A percentile compares a stretch with the other conserved stretches of the same genome.
Conservation (phyloP, 2,329 filamentous ascomycete genomes). For the Aspergillus ibericus region DNA sequence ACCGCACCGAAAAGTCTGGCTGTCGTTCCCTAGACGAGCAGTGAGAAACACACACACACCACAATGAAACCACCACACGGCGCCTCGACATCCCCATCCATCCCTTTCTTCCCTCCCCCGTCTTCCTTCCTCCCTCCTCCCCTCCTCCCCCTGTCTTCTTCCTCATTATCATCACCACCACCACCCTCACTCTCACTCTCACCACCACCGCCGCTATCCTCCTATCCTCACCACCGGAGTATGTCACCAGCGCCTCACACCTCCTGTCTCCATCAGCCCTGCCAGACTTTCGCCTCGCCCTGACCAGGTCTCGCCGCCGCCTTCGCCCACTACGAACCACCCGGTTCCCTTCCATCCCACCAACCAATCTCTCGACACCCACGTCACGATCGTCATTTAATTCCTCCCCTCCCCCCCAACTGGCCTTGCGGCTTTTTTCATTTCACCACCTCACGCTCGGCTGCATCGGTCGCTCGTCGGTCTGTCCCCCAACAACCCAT, state of each 20-base stretch:
- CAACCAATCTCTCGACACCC: constrained; percentile 13
- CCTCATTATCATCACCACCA: constrained; percentile 11
- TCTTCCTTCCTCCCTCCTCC: constrained; percentile 14
- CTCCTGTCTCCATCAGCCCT: constrained; percentile 24
- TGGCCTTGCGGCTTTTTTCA: background rate
- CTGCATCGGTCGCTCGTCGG: constrained; percentile 9
- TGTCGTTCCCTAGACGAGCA: constrained; percentile 23
- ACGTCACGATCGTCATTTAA: constrained; percentile 25
- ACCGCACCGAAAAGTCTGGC: constrained; percentile 25
- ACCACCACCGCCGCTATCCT: constrained; percentile 15
- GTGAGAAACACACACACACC: constrained; percentile 27
- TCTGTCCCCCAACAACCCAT: background rate
- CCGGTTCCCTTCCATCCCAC: constrained; percentile 8
- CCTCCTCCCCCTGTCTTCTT: constrained; percentile 18
- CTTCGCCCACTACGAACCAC: constrained; percentile 18
- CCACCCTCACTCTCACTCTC: constrained; percentile 10
- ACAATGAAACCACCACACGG: constrained; percentile 33
- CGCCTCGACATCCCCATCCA: constrained; percentile 27
- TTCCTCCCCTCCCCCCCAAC: background rate
- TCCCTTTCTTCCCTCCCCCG: constrained; percentile 30
- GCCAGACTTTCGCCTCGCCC: constrained; percentile 33
- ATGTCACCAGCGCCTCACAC: constrained; percentile 31
- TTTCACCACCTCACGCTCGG: background rate
- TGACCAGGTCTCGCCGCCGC: constrained; percentile 31
- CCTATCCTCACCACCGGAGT: constrained; percentile 23